Conservation (phyloP, 345 rosid species). For the Aegle marmelos region DNA sequence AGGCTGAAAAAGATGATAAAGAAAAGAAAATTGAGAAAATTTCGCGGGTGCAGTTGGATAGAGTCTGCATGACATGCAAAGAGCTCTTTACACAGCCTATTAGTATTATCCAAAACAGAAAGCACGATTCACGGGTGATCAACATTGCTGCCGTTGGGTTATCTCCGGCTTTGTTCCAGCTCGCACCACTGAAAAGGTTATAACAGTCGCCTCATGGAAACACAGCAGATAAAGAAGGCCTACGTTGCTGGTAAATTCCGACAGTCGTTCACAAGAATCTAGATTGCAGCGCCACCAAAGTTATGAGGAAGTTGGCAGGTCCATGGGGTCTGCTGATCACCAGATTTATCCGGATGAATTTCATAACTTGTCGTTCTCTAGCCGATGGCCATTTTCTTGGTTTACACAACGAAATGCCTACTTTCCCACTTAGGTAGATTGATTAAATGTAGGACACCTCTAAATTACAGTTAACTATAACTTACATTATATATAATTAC, state of each 20-base stretch:
- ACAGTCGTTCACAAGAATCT: not conserved
- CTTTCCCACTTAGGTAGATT: too few species aligned
- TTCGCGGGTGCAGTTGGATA: constrained; percentile 74
- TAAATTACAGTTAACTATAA: too few species aligned
- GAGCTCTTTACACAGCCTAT: not conserved
- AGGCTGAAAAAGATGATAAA: constrained; percentile 52
- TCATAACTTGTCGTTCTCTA: not conserved
- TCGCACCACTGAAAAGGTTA: not conserved
- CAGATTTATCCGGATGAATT: not conserved
- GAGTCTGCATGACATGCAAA: constrained; percentile 30
- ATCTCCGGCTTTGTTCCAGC: not conserved
- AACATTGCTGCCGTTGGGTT: not conserved
- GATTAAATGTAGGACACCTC: too few species aligned
- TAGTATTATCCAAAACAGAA: not conserved
- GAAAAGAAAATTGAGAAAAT: constrained; percentile 37
- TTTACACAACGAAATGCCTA: not conserved
- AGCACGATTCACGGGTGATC: too few species aligned
- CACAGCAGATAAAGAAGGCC: not conserved
- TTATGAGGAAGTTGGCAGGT: too few species aligned
- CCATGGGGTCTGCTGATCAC: too few species aligned
- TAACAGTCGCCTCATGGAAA: not conserved
- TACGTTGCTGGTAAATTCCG: not conserved
- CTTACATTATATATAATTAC: too few species aligned
- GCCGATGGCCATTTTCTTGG: not conserved
- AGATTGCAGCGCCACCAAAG: not conserved